A percentile compares a stretch with the other conserved stretches of the same genome.
These are phyloP conservation scores for Simplicillium sp. DNA, from an alignment of 2,329 filamentous ascomycete genomes.

Conservation along the genomic window DNA sequence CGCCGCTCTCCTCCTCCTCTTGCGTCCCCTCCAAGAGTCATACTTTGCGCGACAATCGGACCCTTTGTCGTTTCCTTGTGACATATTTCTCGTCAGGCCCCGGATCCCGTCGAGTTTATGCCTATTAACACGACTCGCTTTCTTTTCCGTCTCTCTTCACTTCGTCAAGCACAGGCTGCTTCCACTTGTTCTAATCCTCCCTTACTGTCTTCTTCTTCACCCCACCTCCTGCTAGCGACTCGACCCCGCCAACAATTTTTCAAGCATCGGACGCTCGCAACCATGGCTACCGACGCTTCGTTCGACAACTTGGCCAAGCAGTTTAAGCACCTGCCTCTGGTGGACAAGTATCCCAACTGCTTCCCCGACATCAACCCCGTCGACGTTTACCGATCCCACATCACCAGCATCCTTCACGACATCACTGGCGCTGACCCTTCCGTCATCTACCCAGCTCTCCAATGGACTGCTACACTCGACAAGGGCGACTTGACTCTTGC, in stretches of 20 bases:
- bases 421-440: slow-evolving; percentile 3
- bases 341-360: slow-evolving; percentile 7
- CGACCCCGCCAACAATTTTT: slow-evolving; percentile 5
- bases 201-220: slow-evolving; percentile 1
- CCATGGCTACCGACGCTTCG: slow-evolving; percentile 6
- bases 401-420: slow-evolving; percentile 21
- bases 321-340: slow-evolving; percentile 5
- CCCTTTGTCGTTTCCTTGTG: no score
- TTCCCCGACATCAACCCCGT: slow-evolving; percentile 8
- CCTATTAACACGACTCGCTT: background rate
- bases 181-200: slow-evolving; percentile 1
- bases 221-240: background rate
- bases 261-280: slow-evolving; percentile 1
- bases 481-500: slow-evolving; percentile 76
- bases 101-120: slow-evolving; percentile 5
- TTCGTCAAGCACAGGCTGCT: slow-evolving; percentile 8
- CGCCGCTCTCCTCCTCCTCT: no score
- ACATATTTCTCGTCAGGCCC: no score
- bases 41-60: no score
- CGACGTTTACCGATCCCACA: slow-evolving; percentile 14
- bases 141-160: slow-evolving; percentile 4
- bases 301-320: slow-evolving; percentile 6
- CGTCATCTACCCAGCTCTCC: slow-evolving; percentile 63
- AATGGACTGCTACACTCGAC: slow-evolving; percentile 71
- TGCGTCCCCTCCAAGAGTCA: no score